Conservation (phyloP, 345 rosid species). For the Diplotaxis tenuifolia region DNA sequence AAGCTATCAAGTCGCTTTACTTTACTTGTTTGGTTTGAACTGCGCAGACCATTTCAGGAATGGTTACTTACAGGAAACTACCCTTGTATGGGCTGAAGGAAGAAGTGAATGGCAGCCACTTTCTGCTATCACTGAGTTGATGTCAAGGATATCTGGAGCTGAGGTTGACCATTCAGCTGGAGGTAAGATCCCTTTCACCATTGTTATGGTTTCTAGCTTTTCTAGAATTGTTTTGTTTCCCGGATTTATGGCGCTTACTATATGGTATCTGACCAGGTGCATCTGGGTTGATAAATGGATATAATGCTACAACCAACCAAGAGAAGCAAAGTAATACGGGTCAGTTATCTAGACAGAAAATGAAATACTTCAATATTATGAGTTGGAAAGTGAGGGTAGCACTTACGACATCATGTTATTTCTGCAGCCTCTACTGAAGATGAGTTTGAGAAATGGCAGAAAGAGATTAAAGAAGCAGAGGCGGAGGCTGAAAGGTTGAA, state of each 20-base stretch:
- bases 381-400: conserved; percentile 8
- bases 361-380: background rate
- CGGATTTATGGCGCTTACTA: conserved; percentile 10
- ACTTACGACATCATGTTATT: conserved; percentile 33
- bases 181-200: conserved; percentile 40
- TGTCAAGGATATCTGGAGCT: conserved; percentile 45
- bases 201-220: background rate
- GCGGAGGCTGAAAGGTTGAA: conserved; percentile 55
- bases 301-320: conserved; percentile 26
- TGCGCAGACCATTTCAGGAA: conserved; percentile 82
- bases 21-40: conserved; percentile 50
- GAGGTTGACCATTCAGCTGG: conserved; percentile 33
- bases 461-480: conserved; percentile 75
- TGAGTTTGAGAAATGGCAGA: conserved; percentile 90
- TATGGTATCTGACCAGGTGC: conserved; percentile 12
- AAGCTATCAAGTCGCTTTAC: conserved; percentile 44
- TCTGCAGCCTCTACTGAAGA: conserved; percentile 57
- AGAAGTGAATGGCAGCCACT: conserved; percentile 82
- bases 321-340: conserved; percentile 24
- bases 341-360: conserved; percentile 11
- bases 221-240: conserved; percentile 5
- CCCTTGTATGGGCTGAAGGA: conserved; percentile 86
- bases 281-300: conserved; percentile 25
- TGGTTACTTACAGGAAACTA: conserved; percentile 67
- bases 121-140: conserved; percentile 63